Base-by-base conservation (phyloP, 2,329 filamentous ascomycete genomes). In the Nigrograna mackinnonii region DNA sequence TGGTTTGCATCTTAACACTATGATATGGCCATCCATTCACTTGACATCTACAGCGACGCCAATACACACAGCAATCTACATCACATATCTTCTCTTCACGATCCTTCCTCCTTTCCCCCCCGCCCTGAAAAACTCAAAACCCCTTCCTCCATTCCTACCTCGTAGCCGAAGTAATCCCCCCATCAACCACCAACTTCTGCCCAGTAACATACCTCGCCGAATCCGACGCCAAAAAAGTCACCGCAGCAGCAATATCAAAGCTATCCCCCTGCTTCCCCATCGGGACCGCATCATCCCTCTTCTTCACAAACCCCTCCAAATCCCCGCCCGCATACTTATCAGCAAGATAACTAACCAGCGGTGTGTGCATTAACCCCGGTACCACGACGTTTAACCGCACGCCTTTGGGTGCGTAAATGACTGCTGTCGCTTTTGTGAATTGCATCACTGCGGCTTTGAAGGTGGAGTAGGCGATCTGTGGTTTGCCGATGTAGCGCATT, bases 361-460 rank as follows among this genome's bases (percentile, higher is more conserved):
- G 51, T 13, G 79, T 82, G 39, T 80, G 68, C 56, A 83, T 82
- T 42, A 83, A 54, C 0, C 79, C 79, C 0, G 80, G 80, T 0
- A 81, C 75, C 1, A 83, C 76, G 0, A 73, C 72, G 49, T 83
- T 83, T 22, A 83, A 45, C 14, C 79, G 59, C 3, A 82, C 70
- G 0, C 71, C 69, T 12, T 69, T 71, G 1, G 50, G 37, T 0
- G 76, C 76, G 50, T 80, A 80, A 0, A 78, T 74, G 1, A 82
- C 68, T 0, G 74, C 74, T 1, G 74, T 79, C 0, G 71, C 65
- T 35, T 74, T 75, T 20, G 74, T 73, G 36, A 79, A 79, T 17
- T 78, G 72, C 43, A 79, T 66, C 1, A 80, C 68, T 0, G 74
- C 77, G 0, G 77, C 77, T 50, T 80, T 80, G 1, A 75, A 64